Evolutionary conservation across 331 rosid genomes (phyloP).

Genomic region (Pyrus hybrid): DNA sequence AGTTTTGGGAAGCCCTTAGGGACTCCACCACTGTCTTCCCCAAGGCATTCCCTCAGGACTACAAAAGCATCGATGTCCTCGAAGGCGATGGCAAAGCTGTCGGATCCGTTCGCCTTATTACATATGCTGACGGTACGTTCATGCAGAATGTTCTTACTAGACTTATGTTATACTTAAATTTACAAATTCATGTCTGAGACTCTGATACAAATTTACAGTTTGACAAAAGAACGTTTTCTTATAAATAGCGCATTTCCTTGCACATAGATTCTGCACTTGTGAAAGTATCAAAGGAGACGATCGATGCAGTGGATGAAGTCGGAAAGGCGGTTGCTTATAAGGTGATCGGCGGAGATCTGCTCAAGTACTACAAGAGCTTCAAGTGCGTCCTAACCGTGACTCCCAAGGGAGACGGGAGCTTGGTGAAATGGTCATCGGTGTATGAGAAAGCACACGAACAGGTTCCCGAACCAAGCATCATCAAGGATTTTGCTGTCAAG

Average conservation of each 20-base stretch:
- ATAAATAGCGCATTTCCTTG: neutral
- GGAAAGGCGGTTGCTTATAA: slow-evolving; percentile 42
- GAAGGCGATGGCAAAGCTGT: slow-evolving; percentile 81
- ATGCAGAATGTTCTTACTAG: neutral
- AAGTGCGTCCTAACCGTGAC: slow-evolving; percentile 33
- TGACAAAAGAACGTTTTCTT: neutral
- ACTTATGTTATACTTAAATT: neutral
- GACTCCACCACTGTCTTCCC: slow-evolving; percentile 52
- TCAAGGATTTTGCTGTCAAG: slow-evolving; percentile 70
- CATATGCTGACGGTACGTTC: slow-evolving; percentile 50
- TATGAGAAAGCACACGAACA: slow-evolving; percentile 47
- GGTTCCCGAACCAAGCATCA: slow-evolving; percentile 48
- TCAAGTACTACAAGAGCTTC: slow-evolving; percentile 61
- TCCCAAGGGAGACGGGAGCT: slow-evolving; percentile 50
- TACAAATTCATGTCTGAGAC: neutral
- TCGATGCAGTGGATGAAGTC: slow-evolving; percentile 47
- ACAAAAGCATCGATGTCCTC: slow-evolving; percentile 67
- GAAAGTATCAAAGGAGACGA: slow-evolving; percentile 53
- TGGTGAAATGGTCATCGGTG: slow-evolving; percentile 58
- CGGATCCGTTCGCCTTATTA: slow-evolving; percentile 62
- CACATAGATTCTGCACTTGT: slow-evolving; percentile 47
- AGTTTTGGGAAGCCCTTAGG: slow-evolving; percentile 46
- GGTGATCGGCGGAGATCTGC: slow-evolving; percentile 70
- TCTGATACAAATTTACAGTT: neutral
- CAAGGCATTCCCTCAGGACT: slow-evolving; percentile 64